These are phyloP conservation scores for Omphalotus guepiniiformis DNA, from an alignment of 768 basidiomycete genomes.

Conservation along the genomic window DNA sequence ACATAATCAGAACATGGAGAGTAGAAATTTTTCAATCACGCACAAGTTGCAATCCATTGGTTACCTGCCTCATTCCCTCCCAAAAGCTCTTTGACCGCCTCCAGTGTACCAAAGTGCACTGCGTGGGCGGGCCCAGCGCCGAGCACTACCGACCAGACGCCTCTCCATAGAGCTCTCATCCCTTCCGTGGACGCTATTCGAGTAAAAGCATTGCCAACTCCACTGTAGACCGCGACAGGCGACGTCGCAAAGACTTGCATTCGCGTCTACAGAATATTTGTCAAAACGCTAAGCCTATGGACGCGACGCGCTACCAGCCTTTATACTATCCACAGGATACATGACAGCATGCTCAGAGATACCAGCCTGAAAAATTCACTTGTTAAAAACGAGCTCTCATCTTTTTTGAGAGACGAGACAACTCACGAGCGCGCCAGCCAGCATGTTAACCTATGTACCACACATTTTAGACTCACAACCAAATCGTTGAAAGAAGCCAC, in stretches of 20 bases:
- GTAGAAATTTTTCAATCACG: conserved; percentile 26
- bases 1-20: conserved; percentile 8
- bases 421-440: conserved; percentile 92
- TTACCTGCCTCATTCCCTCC: conserved; percentile 81
- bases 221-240: conserved; percentile 81
- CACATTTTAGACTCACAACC: conserved; percentile 12
- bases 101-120: conserved; percentile 94
- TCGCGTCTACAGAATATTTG: conserved; percentile 65
- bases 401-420: background rate
- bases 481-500: conserved; percentile 7
- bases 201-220: conserved; percentile 85
- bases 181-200: conserved; percentile 96
- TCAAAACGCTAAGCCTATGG: background rate
- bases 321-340: conserved; percentile 98
- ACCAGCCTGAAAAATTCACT: conserved; percentile 73
- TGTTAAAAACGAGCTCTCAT: background rate
- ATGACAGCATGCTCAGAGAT: conserved; percentile 99
- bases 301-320: conserved; percentile 49
- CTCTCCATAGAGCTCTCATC: conserved; percentile 86
- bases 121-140: conserved; percentile 99
- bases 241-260: conserved; percentile 97
- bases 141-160: conserved; percentile 91
- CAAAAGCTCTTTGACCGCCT: conserved; percentile 88
- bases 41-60: conserved; percentile 88
- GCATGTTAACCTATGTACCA: conserved; percentile 79